These are phyloP conservation scores for Penicillium sp. DNA, from an alignment of 2,329 filamentous ascomycete species.

Conservation along the genomic window DNA sequence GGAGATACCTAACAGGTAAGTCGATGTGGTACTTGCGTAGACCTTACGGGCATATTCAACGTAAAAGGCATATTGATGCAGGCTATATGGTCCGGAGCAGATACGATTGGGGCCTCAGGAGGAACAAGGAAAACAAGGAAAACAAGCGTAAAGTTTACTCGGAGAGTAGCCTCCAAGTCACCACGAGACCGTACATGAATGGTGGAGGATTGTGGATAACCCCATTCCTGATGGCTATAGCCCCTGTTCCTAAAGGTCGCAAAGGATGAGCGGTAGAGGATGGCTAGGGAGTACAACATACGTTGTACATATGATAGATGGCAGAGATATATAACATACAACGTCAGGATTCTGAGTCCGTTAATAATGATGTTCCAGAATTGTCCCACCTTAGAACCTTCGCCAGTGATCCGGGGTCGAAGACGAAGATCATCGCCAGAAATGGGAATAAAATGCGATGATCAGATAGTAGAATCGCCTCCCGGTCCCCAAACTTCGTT, in stretches of 20 bases:
- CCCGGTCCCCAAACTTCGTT: too few relatives aligned
- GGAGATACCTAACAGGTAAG: background rate
- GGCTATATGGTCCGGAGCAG: background rate
- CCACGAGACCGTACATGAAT: background rate
- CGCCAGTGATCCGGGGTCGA: background rate
- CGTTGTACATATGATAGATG: too few relatives aligned
- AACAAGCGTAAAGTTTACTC: slow-evolving; percentile 23
- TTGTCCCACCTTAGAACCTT: background rate
- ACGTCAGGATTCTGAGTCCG: background rate
- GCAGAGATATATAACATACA: too few relatives aligned
- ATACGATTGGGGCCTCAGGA: slow-evolving; percentile 1
- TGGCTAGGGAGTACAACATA: background rate
- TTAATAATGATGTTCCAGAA: background rate
- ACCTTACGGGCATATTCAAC: background rate
- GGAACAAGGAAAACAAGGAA: slow-evolving; percentile 6
- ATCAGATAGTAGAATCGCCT: too few relatives aligned
- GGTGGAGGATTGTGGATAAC: background rate
- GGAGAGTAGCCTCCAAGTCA: slow-evolving; percentile 18
- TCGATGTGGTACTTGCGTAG: too few relatives aligned
- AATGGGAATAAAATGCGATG: background rate
- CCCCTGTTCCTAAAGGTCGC: too few relatives aligned
- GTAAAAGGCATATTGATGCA: slow-evolving; percentile 13
- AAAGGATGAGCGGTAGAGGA: background rate
- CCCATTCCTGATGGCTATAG: background rate
- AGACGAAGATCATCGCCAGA: background rate